Conservation (phyloP, 176 grass and related monocot species). For the Bothriochloa decipiens region DNA sequence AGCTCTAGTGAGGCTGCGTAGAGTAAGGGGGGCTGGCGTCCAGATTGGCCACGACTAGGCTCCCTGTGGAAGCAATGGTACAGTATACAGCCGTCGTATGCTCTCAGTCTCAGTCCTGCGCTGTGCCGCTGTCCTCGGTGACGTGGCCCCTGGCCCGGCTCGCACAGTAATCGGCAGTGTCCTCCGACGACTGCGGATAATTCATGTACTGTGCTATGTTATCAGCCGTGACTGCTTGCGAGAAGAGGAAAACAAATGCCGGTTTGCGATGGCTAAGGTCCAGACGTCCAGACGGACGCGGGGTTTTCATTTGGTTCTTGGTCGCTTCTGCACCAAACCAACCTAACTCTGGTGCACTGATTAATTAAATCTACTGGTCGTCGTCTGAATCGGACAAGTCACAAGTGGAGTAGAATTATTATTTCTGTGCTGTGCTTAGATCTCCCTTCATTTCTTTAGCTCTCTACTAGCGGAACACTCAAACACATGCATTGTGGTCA, state of each 20-base stretch:
- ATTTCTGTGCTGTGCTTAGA: background rate
- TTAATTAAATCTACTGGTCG: conserved; percentile 1
- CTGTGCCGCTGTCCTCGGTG: background rate
- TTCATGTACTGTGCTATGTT: background rate
- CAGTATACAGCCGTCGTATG: background rate
- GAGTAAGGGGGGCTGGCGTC: too few species aligned
- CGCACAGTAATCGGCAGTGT: background rate
- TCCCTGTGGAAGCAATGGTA: too few species aligned
- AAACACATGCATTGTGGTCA: background rate
- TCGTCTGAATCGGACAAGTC: background rate
- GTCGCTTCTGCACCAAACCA: background rate
- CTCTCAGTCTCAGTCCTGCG: background rate
- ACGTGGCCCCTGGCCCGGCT: background rate
- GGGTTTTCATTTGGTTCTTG: background rate
- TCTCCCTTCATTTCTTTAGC: conserved; percentile 18
- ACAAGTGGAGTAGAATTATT: background rate
- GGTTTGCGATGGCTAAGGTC: too few species aligned
- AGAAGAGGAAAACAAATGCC: too few species aligned
- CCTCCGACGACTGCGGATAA: background rate
- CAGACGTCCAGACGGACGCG: too few species aligned
- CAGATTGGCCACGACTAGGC: too few species aligned
- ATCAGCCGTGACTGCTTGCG: too few species aligned
- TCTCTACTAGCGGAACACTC: too few species aligned
- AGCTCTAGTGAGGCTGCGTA: too few species aligned
- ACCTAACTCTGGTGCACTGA: background rate